Percentiles rank a stretch among this genome's conserved stretches.
Conservation (phyloP, 2,329 filamentous ascomycete species). For the Catunica adiposa region DNA sequence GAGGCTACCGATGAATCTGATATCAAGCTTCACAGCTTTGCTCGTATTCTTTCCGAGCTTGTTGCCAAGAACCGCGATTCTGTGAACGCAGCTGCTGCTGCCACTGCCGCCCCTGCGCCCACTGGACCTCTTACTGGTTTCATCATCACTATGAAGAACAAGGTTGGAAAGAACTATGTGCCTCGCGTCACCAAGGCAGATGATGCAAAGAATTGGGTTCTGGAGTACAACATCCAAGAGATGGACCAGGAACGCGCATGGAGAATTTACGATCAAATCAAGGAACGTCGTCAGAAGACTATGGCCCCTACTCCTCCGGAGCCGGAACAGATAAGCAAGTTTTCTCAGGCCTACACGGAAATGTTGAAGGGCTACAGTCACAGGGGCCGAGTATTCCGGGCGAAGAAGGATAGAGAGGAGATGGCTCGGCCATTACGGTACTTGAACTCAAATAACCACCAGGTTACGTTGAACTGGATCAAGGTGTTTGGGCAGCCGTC, state of each 20-base stretch:
- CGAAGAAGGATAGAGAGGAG: slow-evolving; percentile 35
- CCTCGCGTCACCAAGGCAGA: slow-evolving; percentile 38
- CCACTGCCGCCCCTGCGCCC: not conserved
- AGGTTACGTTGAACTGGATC: slow-evolving; percentile 21
- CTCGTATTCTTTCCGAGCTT: slow-evolving; percentile 34
- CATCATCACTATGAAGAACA: slow-evolving; percentile 55
- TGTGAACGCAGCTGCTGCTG: not conserved
- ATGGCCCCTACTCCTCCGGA: slow-evolving; percentile 19
- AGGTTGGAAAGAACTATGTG: slow-evolving; percentile 49
- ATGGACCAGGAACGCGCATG: slow-evolving; percentile 30
- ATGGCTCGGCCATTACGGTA: slow-evolving; percentile 30
- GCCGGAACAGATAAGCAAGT: slow-evolving; percentile 23
- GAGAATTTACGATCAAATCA: slow-evolving; percentile 38
- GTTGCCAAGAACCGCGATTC: slow-evolving; percentile 19
- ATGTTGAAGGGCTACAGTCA: slow-evolving; percentile 32
- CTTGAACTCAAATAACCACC: slow-evolving; percentile 23
- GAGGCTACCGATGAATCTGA: slow-evolving; percentile 17
- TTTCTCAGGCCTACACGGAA: slow-evolving; percentile 28
- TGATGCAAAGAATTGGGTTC: slow-evolving; percentile 38
- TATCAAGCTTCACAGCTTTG: slow-evolving; percentile 31
- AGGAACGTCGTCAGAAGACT: slow-evolving; percentile 35
- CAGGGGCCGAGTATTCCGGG: slow-evolving; percentile 42
- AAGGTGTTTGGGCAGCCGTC: slow-evolving; percentile 21
- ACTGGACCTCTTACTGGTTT: slow-evolving; percentile 42
- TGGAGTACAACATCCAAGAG: slow-evolving; percentile 66